These are phyloP conservation scores for Phytophthora tentaculata DNA, from an alignment of 352 stramenopile genomes.

Conservation along the genomic window DNA sequence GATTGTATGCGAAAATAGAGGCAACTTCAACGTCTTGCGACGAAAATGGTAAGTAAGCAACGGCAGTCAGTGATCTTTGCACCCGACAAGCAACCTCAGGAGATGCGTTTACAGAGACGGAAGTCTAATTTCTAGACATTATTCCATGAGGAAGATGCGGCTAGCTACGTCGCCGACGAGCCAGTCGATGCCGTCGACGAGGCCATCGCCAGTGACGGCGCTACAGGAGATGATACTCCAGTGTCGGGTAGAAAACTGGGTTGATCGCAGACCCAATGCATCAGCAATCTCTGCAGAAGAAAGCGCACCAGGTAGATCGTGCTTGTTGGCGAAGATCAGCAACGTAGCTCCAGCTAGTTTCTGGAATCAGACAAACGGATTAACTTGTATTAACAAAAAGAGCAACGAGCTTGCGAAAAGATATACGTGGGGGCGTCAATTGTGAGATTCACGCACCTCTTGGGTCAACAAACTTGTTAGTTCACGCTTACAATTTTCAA, in stretches of 20 bases:
- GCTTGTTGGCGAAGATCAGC: constrained; percentile 99
- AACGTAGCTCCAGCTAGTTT: constrained; percentile 98
- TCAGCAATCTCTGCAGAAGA: constrained; percentile 91
- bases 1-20: not conserved
- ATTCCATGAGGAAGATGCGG: constrained; percentile 96
- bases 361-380: constrained; percentile 39
- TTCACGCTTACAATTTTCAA: constrained; percentile 95
- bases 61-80: no score
- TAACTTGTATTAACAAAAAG: not conserved
- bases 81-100: no score
- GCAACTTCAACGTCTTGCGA: no score
- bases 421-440: not conserved
- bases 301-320: constrained; percentile 95
- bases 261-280: constrained; percentile 81
- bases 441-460: constrained; percentile 60
- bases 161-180: constrained; percentile 96
- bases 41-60: no score
- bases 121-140: not conserved
- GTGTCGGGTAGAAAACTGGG: constrained; percentile 86
- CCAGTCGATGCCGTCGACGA: constrained; percentile 98
- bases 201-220: constrained; percentile 95
- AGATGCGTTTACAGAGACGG: no score
- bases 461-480: constrained; percentile 88
- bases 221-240: constrained; percentile 96
- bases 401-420: not conserved